phyloP scores from a whole-genome alignment of 306 rosid genomes.

The Argentina anserina region DNA sequence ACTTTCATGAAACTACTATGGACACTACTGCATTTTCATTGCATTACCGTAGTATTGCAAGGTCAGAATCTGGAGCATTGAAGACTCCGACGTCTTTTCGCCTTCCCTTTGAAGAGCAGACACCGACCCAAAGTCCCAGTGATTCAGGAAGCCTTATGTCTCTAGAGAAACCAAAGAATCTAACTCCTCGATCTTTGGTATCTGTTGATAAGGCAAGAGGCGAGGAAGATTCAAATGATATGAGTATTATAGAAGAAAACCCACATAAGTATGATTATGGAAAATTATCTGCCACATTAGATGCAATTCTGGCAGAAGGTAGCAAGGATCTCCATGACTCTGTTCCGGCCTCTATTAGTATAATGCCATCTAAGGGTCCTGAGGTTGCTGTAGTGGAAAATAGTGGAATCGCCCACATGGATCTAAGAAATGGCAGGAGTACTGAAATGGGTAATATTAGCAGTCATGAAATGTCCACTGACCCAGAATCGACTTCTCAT shows the following conservation, averaged over 20 bases:
- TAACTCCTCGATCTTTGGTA: conserved; percentile 23
- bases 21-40: conserved; percentile 85
- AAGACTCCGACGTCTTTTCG: conserved; percentile 63
- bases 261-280: conserved; percentile 46
- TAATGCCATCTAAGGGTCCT: conserved; percentile 12
- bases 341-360: conserved; percentile 9
- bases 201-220: conserved; percentile 31
- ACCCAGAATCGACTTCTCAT: conserved; percentile 11
- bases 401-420: conserved; percentile 11
- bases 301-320: conserved; percentile 59
- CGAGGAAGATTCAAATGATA: conserved; percentile 61
- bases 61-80: conserved; percentile 59
- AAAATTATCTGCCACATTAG: conserved; percentile 50
- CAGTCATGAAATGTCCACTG: conserved; percentile 18
- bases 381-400: conserved; percentile 17
- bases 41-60: conserved; percentile 87
- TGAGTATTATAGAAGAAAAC: conserved; percentile 68
- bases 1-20: conserved; percentile 67
- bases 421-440: conserved; percentile 9
- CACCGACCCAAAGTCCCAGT: conserved; percentile 34
- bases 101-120: conserved; percentile 43
- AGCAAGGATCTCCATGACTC: conserved; percentile 41
- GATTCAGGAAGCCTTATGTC: conserved; percentile 62
- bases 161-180: conserved; percentile 47
- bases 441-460: conserved; percentile 18